Base-by-base conservation (phyloP, 257 asterid species). In the Leonotis leonurus region DNA sequence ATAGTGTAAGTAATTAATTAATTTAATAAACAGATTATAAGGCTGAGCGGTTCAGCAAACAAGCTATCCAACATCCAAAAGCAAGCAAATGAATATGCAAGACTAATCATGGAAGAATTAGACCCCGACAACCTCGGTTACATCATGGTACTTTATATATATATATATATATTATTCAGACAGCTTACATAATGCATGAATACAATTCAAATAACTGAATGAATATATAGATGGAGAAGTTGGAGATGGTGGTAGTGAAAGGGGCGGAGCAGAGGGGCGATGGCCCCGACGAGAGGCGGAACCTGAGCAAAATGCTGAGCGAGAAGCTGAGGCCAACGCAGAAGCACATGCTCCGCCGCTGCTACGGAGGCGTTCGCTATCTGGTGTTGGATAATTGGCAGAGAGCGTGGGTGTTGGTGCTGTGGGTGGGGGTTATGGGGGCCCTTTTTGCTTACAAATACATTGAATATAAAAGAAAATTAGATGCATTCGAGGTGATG, bases 41-140 rank as follows among this genome's bases (percentile, higher is more conserved):
- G 73, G 46, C 67, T 84, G 8, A 90, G 97, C 75, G 97, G 96
- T 16, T 85, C 95, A 12, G 95, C 94, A 55, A 90, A 90, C 77
- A 87, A 74, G 82, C 80, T 90, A 24, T 75, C 94, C 0, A 88
- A 72, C 33, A 87, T 87, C 53, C 85, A 90, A 67, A 72, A 79
- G 32, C 94, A 87, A 62, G 89, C 96, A 1, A 88, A 90, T 32
- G 96, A 85, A 76, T 90, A 85, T 30, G 97, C 97, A 24, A 84
- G 89, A 35, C 50, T 87, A 55, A 87, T 90, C 70, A 87, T 90
- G 96, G 97, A 87, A 70, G 96, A 85, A 68, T 65, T 90, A 74
- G 97, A 90, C 76, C 95, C 94, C 41, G 64, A 43, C 65, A 64
- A 79, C 12, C 79, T 53, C 1, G 96, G 97, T 43, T 87, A 75